Evolutionary conservation across 164 flowering plant species (phyloP), one percentile per base, ranked within the genome.

Genomic region (Tetrastigma voinierianum): DNA sequence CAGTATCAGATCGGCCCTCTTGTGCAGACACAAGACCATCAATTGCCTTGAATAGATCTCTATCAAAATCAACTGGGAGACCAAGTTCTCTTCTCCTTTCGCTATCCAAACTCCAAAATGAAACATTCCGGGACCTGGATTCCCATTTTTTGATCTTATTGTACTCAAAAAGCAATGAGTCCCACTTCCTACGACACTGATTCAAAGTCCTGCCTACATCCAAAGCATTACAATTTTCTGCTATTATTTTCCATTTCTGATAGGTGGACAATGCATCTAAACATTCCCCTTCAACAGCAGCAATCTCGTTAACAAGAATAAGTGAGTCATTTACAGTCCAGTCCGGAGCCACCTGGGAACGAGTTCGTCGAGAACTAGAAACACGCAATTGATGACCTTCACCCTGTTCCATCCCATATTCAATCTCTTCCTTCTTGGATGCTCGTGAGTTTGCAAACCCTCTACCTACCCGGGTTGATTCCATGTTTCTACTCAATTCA

Each of bases 161-260:
- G 74, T 83, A 84, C 4, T 85, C 81, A 15, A n/a, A 64, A 8
- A 83, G 75, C 77, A 89, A 59, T 0, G 77, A 67, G 18, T 84
- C 82, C 94, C 94, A 89, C 71, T 82, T 81, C 53, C 85, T 77
- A 45, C 81, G 75, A 71, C 88, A 89, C 66, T 86, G 90, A 49
- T 76, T 78, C 48, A 68, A 59, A 45, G 82, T 67, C 45, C 86
- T 73, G 4, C 55, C 65, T 3, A 84, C 85, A 12, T 70, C 89
- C 52, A 80, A 46, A 3, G 77, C 83, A 8, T 69, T 60, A 56
- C 90, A 86, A 48, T 81, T 89, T 8, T 82, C 84, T 0, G 84
- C 70, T 8, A 86, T 76, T 0, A 86, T 85, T 48, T 74, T 77
- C 93, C 94, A 89, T 70, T 79, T 86, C 71, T 89, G 90, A 61